These are phyloP conservation scores for Colletotrichum paranaense DNA, from an alignment of 2,329 filamentous ascomycete genomes.

Conservation along the genomic window DNA sequence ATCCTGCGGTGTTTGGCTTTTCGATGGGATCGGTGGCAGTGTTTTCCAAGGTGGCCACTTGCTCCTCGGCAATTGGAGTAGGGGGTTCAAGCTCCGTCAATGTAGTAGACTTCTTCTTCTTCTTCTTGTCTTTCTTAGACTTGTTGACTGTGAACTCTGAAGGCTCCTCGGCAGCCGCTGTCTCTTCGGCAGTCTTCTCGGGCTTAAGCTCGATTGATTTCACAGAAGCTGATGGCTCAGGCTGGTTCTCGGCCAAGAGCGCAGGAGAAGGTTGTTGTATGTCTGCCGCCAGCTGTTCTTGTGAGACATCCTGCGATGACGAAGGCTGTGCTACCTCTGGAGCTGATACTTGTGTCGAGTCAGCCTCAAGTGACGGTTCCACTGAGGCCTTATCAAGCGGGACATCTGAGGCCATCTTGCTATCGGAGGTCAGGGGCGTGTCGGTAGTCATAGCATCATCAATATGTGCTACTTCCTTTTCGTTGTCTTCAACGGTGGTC, in stretches of 20 bases:
- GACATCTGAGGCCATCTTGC: not conserved
- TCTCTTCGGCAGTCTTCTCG: not conserved
- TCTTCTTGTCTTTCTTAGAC: slow-evolving; percentile 47
- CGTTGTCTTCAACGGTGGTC: not conserved
- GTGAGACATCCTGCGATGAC: not conserved
- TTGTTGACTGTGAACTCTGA: slow-evolving; percentile 35
- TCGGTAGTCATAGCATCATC: not conserved
- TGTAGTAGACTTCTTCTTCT: slow-evolving; percentile 36
- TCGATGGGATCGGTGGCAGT: not conserved
- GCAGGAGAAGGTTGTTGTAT: not conserved
- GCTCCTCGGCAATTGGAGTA: not conserved
- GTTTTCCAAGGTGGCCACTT: not conserved
- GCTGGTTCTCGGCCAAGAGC: not conserved
- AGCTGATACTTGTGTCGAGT: not conserved
- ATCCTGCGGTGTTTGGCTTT: not conserved
- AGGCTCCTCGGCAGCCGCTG: not conserved
- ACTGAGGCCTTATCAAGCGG: not conserved
- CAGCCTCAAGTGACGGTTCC: not conserved
- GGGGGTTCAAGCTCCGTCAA: slow-evolving; percentile 11
- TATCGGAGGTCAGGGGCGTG: not conserved
- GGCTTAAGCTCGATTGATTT: not conserved
- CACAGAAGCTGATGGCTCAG: not conserved
- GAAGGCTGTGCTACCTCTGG: not conserved
- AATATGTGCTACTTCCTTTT: not conserved
- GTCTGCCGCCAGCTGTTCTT: not conserved